Evolutionary conservation across 225 moss, liverwort and hornwort genomes (phyloP), one percentile per base, ranked within the genome.

Genomic region (Antitrichia curtipendula): DNA sequence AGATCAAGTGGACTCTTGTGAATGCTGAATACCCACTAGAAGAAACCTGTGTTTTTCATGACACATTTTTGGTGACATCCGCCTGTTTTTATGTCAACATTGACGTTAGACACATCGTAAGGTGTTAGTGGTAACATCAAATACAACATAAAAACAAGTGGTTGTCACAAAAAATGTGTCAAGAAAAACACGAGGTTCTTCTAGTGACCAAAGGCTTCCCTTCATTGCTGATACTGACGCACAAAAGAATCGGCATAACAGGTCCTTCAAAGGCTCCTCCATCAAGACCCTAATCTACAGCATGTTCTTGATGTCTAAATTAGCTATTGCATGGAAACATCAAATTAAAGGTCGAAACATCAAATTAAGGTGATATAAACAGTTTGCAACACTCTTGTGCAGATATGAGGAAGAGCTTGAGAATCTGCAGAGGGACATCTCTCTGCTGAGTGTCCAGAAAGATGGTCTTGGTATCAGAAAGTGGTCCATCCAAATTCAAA

Each of bases 21-120:
- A 91, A 91, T 90, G 93, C 93, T 64, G 91, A 91, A 76, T 91
- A 91, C n/a, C n/a, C n/a, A n/a, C n/a, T n/a, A n/a, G n/a, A n/a
- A n/a, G n/a, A n/a, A n/a, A n/a, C n/a, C n/a, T n/a, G n/a, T n/a
- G n/a, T n/a, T n/a, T n/a, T n/a, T n/a, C n/a, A n/a, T n/a, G n/a
- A n/a, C n/a, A n/a, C n/a, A n/a, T n/a, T n/a, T n/a, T n/a, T n/a
- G n/a, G n/a, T n/a, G n/a, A n/a, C n/a, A n/a, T n/a, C n/a, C n/a
- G n/a, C n/a, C n/a, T n/a, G n/a, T n/a, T n/a, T n/a, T n/a, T n/a
- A n/a, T n/a, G n/a, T n/a, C n/a, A n/a, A n/a, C n/a, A n/a, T n/a
- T n/a, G n/a, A n/a, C n/a, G n/a, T n/a, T n/a, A n/a, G n/a, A n/a
- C n/a, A n/a, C n/a, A n/a, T n/a, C n/a, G n/a, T n/a, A n/a, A n/a